A percentile compares a stretch with the other conserved stretches of the same genome.
These are phyloP conservation scores for Lojkania enalia DNA, from an alignment of 2,329 filamentous ascomycete species.

Conservation along the genomic window DNA sequence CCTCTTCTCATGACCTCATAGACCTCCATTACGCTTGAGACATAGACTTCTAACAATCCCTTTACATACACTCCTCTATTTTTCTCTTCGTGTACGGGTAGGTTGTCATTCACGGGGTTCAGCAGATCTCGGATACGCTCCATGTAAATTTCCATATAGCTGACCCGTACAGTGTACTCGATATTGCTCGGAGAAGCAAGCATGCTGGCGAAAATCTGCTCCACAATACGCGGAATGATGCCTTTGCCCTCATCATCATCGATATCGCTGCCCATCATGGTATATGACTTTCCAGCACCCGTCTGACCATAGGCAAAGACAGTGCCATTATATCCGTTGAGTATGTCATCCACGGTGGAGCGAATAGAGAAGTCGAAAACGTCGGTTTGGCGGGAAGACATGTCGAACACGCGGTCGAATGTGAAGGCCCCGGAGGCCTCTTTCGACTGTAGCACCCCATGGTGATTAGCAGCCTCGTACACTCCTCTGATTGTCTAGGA, in stretches of 20 bases:
- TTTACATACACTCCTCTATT: conserved; percentile 96
- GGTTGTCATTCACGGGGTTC: conserved; percentile 89
- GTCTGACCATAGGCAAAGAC: conserved; percentile 99
- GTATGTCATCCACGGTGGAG: conserved; percentile 93
- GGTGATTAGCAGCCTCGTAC: conserved; percentile 16
- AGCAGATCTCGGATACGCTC: conserved; percentile 94
- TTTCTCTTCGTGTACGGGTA: conserved; percentile 98
- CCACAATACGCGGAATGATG: conserved; percentile 94
- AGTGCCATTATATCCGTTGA: conserved; percentile 98
- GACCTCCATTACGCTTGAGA: conserved; percentile 92
- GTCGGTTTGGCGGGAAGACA: conserved; percentile 85
- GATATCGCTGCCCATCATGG: conserved; percentile 97
- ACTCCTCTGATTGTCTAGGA: background rate
- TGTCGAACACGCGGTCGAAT: conserved; percentile 97
- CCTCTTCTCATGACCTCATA: conserved; percentile 96
- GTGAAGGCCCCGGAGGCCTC: conserved; percentile 83
- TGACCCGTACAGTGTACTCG: conserved; percentile 97
- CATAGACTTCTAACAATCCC: conserved; percentile 90
- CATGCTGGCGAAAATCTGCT: conserved; percentile 97
- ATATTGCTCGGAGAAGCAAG: conserved; percentile 88
- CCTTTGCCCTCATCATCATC: conserved; percentile 85
- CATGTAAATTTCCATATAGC: conserved; percentile 99
- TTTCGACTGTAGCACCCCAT: conserved; percentile 62
- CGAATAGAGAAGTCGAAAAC: conserved; percentile 98
- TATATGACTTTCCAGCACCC: conserved; percentile 97